Evolutionary conservation across 345 rosid species (phyloP).

Genomic region (Eutrema heterophyllum): DNA sequence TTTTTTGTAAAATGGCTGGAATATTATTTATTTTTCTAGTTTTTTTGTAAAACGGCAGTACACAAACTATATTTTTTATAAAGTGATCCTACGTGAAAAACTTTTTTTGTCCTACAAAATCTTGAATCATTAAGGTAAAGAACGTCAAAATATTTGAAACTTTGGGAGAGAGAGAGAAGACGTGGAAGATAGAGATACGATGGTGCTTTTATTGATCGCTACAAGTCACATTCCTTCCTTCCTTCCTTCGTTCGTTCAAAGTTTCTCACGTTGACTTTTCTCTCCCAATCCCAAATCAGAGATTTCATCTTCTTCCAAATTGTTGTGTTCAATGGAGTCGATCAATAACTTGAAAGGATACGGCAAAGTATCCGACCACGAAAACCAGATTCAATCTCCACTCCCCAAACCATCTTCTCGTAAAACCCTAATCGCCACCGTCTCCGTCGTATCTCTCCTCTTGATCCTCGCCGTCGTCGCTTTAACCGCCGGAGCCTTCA

Average conservation of each 20-base stretch:
- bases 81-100: too few relatives aligned
- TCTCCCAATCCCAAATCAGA: background rate
- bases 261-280: background rate
- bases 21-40: too few relatives aligned
- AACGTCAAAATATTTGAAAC: background rate
- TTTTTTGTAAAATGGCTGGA: too few relatives aligned
- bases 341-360: constrained; percentile 59
- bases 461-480: constrained; percentile 38
- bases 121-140: background rate
- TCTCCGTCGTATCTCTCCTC: constrained; percentile 41
- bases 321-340: constrained; percentile 46
- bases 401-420: constrained; percentile 19
- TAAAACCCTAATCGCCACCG: constrained; percentile 31
- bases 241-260: too few relatives aligned
- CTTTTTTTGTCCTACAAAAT: background rate
- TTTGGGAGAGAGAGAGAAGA: background rate
- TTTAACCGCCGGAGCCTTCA: constrained; percentile 32
- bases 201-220: too few relatives aligned
- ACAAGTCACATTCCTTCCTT: constrained; percentile 1
- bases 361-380: constrained; percentile 49
- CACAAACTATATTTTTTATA: too few relatives aligned
- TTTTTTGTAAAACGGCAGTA: too few relatives aligned
- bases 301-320: background rate
- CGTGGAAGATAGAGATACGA: constrained; percentile 10
- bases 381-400: constrained; percentile 33